phyloP scores from a whole-genome alignment of 129 eudicot species.

The Helianthus tuberosus region DNA sequence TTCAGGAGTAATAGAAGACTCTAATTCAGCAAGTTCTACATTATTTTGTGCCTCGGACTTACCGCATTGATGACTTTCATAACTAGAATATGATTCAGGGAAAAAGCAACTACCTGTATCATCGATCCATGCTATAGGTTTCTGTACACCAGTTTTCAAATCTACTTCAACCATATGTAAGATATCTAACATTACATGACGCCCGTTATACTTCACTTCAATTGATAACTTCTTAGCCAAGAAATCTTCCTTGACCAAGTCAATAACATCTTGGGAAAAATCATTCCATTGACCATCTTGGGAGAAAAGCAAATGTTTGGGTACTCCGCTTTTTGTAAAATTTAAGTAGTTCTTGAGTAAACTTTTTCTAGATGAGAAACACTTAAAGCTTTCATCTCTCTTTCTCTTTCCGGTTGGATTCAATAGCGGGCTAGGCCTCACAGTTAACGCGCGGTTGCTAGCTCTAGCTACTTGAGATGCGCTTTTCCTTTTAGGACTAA shows the following conservation, averaged over 20 bases:
- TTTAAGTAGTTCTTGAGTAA: constrained; percentile 48
- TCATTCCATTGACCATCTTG: constrained; percentile 62
- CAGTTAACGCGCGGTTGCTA: constrained; percentile 27
- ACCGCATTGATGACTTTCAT: constrained; percentile 34
- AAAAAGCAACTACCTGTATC: constrained; percentile 57
- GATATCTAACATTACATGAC: constrained; percentile 44
- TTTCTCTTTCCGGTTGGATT: constrained; percentile 55
- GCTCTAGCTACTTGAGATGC: constrained; percentile 34
- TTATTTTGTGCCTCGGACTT: constrained; percentile 3
- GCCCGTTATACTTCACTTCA: constrained; percentile 43
- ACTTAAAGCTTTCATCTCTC: constrained; percentile 44
- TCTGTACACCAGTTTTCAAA: constrained; percentile 47
- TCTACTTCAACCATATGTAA: constrained; percentile 57
- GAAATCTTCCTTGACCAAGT: constrained; percentile 41
- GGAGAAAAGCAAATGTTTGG: constrained; percentile 49
- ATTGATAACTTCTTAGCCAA: constrained; percentile 42
- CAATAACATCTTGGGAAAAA: constrained; percentile 43
- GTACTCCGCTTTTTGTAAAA: constrained; percentile 51
- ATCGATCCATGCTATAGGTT: constrained; percentile 77
- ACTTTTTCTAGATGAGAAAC: constrained; percentile 29
- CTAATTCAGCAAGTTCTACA: constrained; percentile 15
- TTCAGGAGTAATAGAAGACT: constrained; percentile 35
- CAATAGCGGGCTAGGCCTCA: constrained; percentile 20
- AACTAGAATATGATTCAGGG: constrained; percentile 45
- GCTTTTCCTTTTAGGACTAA: constrained; percentile 38